Conservation (phyloP, 495 filamentous ascomycete genomes). For the Penicillium roqueforti region DNA sequence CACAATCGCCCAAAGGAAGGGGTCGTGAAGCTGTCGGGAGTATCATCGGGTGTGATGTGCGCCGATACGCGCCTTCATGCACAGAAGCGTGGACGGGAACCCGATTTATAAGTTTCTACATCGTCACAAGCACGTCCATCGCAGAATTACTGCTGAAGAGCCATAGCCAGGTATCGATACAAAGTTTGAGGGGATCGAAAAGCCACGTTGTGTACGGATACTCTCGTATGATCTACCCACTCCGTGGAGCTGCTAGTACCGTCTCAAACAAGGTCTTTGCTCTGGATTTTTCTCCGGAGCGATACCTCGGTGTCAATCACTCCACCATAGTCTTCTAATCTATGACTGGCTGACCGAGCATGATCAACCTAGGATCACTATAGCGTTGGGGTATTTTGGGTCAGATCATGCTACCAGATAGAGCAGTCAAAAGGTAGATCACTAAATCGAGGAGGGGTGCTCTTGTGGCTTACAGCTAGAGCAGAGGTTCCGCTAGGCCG, state of each 20-base stretch:
- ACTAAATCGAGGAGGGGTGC: not conserved
- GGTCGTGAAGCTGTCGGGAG: not conserved
- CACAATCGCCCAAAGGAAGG: not conserved
- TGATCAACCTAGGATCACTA: slow-evolving; percentile 9
- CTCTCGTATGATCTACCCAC: slow-evolving; percentile 4
- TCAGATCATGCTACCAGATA: slow-evolving; percentile 3
- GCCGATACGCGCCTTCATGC: slow-evolving; percentile 20
- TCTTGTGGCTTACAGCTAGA: not conserved
- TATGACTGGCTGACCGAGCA: slow-evolving; percentile 15
- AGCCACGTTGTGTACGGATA: slow-evolving; percentile 3
- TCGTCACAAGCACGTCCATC: not conserved
- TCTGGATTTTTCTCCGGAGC: slow-evolving; percentile 9
- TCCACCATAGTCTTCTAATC: not conserved
- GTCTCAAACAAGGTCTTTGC: not conserved
- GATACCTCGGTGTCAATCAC: not conserved
- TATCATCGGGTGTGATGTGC: slow-evolving; percentile 13
- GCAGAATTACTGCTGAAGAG: not conserved
- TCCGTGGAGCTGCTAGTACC: not conserved
- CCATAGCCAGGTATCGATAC: not conserved
- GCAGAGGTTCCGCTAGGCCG: slow-evolving; percentile 7
- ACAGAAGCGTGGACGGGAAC: slow-evolving; percentile 13
- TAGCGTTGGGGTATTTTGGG: slow-evolving; percentile 9
- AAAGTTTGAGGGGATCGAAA: not conserved
- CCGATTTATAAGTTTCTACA: not conserved
- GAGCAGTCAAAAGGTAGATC: slow-evolving; percentile 13